Evolutionary conservation across 2,329 filamentous ascomycete genomes (phyloP), one percentile per base, ranked within the genome.

Genomic region (Epichloe scottii): DNA sequence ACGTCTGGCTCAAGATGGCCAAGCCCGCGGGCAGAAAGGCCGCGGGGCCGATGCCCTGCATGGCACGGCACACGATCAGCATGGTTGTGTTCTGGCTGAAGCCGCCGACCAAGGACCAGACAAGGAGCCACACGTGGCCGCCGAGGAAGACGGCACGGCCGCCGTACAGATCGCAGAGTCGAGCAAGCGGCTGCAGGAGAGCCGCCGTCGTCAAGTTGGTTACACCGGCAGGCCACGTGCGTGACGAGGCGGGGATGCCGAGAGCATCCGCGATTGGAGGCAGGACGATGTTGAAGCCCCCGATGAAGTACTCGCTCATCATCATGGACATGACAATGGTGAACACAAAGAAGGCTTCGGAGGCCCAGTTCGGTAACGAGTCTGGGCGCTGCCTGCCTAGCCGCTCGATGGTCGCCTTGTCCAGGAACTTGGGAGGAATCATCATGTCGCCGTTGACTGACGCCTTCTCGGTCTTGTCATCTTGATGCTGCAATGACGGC

Each of bases 221-320:
- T 43, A 81, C 74, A 58, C 69, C 82, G 63, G 69, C 81, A 58
- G 68, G 85, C 86, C 79, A 89, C 65, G 71, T 87, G 65, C 62
- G 76, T 58, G 61, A 80, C 41, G 61, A 74, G 60, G 66, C 73
- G 0, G 85, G 78, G 40, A 93, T 89, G 39, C 79, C 51, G 4
- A 93, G 73, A 1, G 79, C 74, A 11, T 65, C 61, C 11, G 79
- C 71, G 3, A 93, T 64, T 0, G 78, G 79, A 1, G 87, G 87
- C 0, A 90, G 66, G 26, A 91, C 77, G 56, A 86, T 84, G 53
- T 77, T 78, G 63, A 90, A 93, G 34, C 88, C 88, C 45, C 82
- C 85, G 48, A 91, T 77, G 61, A 84, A 85, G 66, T 84, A 90
- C 68, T 90, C 86, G 57, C 77, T 72, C 58, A 84, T 72, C 54